These are phyloP conservation scores for Cinnamomum chago DNA, from an alignment of 164 flowering plant species.

Conservation along the genomic window DNA sequence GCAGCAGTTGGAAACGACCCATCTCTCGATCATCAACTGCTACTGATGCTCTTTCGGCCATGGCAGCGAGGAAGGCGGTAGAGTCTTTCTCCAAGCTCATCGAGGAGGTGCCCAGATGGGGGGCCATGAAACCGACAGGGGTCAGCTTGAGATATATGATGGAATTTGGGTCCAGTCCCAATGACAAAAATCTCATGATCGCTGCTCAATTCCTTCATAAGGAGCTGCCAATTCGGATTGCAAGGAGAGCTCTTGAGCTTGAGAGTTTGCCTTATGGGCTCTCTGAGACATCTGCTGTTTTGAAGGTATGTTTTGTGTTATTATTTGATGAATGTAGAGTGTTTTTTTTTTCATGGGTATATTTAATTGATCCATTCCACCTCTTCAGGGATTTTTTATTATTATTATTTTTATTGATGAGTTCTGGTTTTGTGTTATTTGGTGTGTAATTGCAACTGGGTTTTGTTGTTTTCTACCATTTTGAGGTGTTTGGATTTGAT, in stretches of 20 bases:
- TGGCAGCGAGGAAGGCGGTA: constrained; percentile 61
- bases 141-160: constrained; percentile 85
- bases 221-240: constrained; percentile 84
- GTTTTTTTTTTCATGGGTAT: too few relatives aligned
- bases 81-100: constrained; percentile 52
- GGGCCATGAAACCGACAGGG: constrained; percentile 78
- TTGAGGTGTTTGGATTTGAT: background rate
- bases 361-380: too few relatives aligned
- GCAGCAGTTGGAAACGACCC: too few relatives aligned
- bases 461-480: background rate
- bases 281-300: constrained; percentile 68
- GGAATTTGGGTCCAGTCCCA: constrained; percentile 81
- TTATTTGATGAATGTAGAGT: too few relatives aligned
- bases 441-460: background rate
- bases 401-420: background rate
- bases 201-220: constrained; percentile 96
- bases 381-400: background rate
- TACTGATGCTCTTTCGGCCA: constrained; percentile 8
- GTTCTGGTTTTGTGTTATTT: background rate
- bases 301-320: constrained; percentile 40
- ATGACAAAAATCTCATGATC: constrained; percentile 49
- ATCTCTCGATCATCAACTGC: too few relatives aligned
- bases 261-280: constrained; percentile 77
- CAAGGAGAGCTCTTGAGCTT: constrained; percentile 77
- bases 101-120: constrained; percentile 80